Conservation (phyloP, 2,329 filamentous ascomycete genomes). For the Pseudonectria buxi region DNA sequence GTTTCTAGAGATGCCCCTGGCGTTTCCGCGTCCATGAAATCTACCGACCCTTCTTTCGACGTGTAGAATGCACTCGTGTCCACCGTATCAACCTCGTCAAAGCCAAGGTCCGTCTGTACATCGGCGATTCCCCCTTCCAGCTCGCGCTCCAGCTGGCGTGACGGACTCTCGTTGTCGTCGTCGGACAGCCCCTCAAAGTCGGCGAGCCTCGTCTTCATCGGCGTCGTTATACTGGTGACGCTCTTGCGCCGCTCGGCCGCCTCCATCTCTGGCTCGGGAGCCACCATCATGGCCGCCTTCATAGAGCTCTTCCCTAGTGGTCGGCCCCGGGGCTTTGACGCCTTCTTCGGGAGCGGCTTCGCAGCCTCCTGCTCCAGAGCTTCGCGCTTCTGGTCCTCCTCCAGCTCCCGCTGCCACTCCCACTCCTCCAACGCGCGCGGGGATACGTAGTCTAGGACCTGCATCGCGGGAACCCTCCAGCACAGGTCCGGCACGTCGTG, state of each 20-base stretch:
- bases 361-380: constrained; percentile 20
- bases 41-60: too few species aligned
- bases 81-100: background rate
- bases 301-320: constrained; percentile 27
- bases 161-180: constrained; percentile 23
- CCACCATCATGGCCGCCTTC: constrained; percentile 24
- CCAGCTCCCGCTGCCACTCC: constrained; percentile 40
- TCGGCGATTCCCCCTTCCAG: constrained; percentile 3
- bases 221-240: constrained; percentile 30
- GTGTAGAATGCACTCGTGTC: too few species aligned
- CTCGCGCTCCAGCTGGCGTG: constrained; percentile 22
- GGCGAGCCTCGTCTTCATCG: constrained; percentile 25
- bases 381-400: constrained; percentile 34
- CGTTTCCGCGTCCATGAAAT: too few species aligned
- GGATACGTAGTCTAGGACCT: constrained; percentile 53
- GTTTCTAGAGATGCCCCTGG: too few species aligned
- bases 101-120: constrained; percentile 2
- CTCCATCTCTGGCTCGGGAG: constrained; percentile 16
- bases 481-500: constrained; percentile 44
- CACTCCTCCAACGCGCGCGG: constrained; percentile 49
- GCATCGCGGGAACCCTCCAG: constrained; percentile 38
- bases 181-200: constrained; percentile 26
- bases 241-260: constrained; percentile 20
- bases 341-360: constrained; percentile 2
- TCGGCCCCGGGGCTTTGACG: constrained; percentile 18